Evolutionary conservation across 495 filamentous ascomycete genomes (phyloP).

Genomic region (Penicillium macrosclerotiorum): DNA sequence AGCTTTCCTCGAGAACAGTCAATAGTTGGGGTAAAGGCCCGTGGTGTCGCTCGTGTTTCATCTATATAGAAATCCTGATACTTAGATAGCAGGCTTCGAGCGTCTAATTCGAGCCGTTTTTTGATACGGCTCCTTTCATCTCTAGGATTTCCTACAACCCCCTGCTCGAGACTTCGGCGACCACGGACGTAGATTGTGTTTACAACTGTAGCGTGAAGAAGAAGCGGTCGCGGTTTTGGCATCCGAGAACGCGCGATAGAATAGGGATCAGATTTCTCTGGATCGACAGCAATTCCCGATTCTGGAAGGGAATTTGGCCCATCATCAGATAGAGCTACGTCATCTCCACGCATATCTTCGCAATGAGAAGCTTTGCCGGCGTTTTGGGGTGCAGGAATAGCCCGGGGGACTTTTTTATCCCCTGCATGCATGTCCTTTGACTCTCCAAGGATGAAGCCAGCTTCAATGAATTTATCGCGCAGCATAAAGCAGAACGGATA

Average conservation of each 20-base stretch:
- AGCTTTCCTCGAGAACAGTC: not conserved
- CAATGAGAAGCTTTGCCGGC: not conserved
- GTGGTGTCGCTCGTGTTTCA: slow-evolving; percentile 19
- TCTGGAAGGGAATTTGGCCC: not conserved
- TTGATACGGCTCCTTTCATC: slow-evolving; percentile 30
- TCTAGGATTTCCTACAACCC: slow-evolving; percentile 19
- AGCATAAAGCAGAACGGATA: slow-evolving; percentile 63
- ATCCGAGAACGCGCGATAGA: slow-evolving; percentile 12
- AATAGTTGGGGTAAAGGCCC: not conserved
- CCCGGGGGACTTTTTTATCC: not conserved
- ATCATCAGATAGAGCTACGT: slow-evolving; percentile 1
- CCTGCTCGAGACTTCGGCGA: slow-evolving; percentile 26
- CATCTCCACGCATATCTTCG: not conserved
- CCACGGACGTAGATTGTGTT: slow-evolving; percentile 77
- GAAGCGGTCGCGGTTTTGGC: slow-evolving; percentile 54
- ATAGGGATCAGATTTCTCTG: slow-evolving; percentile 5
- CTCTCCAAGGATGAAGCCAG: slow-evolving; percentile 61
- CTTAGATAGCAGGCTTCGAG: slow-evolving; percentile 27
- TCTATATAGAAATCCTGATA: slow-evolving; percentile 38
- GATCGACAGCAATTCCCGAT: not conserved
- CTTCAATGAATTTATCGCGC: slow-evolving; percentile 56
- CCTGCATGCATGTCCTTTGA: slow-evolving; percentile 11
- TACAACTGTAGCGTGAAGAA: slow-evolving; percentile 80
- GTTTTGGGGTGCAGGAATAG: not conserved
- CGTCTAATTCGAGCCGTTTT: slow-evolving; percentile 39